Base-by-base conservation (phyloP, 176 grass and related monocot genomes). In the Pontederia paniculata region DNA sequence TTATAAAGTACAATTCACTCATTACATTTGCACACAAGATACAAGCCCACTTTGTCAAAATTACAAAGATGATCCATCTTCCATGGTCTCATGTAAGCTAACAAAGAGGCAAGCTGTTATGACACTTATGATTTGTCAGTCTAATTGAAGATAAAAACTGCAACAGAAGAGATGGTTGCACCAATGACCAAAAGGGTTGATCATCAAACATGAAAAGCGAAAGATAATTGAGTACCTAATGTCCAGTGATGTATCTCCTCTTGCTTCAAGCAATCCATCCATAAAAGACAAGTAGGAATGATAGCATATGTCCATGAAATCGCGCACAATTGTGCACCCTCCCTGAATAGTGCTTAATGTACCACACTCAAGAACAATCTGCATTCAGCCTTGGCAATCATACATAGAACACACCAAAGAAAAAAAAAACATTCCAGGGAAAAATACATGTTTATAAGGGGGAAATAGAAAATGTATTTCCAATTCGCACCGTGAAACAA, bases 301-400 rank as follows among this genome's bases (percentile, higher is more conserved):
- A 15, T 48, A 70, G 67, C 53, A 57, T 17, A 70, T 70, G 44
- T 70, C 67, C 44, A 57, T 70, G 41, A 70, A 70, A 55, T 70
- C 67, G 10, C 53, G 67, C 21, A 70, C 67, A 58, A 70, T 70
- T 12, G 15, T 70, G 25, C 54, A 57, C 54, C 67, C 67, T 57
- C 44, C 16, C 47, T 41, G 56, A 9, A 70, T 70, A 2, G 67
- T 57, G 22, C 20, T 57, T 42, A 19, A 56, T 13, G 67, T 58
- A 18, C 67, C 67, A 57, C 44, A 52, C 67, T 70, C 17, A 1
- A 48, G 0, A 3, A 4, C 44, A 70, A 48, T 9, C 28, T 37
- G 28, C 12, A 52, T 41, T 10, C 23, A 67, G 15, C 15, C 41
- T 67, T 21, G 10, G 10, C 13, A 17, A 5, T 50, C 47, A 28